A percentile compares a stretch with the other conserved stretches of the same genome.
Evolutionary conservation across 2,329 filamentous ascomycete genomes (phyloP).

Genomic region (Iodosphaeria phyllophila): DNA sequence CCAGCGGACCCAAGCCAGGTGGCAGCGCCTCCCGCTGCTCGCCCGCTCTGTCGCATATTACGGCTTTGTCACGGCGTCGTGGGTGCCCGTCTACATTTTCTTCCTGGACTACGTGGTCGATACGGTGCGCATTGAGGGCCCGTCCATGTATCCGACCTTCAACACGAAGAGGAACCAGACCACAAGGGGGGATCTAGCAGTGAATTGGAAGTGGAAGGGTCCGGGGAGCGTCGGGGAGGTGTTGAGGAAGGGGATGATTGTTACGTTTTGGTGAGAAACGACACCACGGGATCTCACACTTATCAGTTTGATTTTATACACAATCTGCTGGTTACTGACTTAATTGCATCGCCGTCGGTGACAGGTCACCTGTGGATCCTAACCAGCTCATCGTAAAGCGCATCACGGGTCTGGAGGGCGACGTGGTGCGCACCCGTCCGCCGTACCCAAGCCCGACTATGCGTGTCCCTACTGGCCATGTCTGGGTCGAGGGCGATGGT

Average conservation of each 20-base stretch:
- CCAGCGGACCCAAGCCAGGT: too few relatives aligned
- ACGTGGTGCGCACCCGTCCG: slow-evolving; percentile 47
- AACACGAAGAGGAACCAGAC: slow-evolving; percentile 46
- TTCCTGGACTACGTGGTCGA: slow-evolving; percentile 43
- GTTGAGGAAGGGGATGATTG: slow-evolving; percentile 53
- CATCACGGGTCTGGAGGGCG: slow-evolving; percentile 64
- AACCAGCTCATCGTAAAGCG: slow-evolving; percentile 61
- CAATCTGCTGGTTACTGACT: slow-evolving; percentile 3
- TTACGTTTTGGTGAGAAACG: slow-evolving; percentile 42
- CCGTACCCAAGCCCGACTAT: slow-evolving; percentile 38
- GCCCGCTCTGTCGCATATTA: slow-evolving; percentile 25
- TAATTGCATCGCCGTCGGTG: slow-evolving; percentile 1
- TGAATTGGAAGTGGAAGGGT: slow-evolving; percentile 40
- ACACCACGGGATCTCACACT: slow-evolving; percentile 1
- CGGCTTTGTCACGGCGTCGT: slow-evolving; percentile 34
- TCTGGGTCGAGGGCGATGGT: slow-evolving; percentile 92
- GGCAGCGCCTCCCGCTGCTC: too few relatives aligned
- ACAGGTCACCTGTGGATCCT: slow-evolving; percentile 52
- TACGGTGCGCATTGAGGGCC: slow-evolving; percentile 35
- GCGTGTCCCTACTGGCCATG: slow-evolving; percentile 61
- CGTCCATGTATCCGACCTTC: slow-evolving; percentile 62
- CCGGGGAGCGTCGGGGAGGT: too few relatives aligned
- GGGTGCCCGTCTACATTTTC: slow-evolving; percentile 42
- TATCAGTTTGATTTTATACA: not conserved
- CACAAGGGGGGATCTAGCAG: slow-evolving; percentile 31